These are phyloP conservation scores for Athelia sp. DNA, from an alignment of 1,284 basidiomycete genomes.

Conservation along the genomic window DNA sequence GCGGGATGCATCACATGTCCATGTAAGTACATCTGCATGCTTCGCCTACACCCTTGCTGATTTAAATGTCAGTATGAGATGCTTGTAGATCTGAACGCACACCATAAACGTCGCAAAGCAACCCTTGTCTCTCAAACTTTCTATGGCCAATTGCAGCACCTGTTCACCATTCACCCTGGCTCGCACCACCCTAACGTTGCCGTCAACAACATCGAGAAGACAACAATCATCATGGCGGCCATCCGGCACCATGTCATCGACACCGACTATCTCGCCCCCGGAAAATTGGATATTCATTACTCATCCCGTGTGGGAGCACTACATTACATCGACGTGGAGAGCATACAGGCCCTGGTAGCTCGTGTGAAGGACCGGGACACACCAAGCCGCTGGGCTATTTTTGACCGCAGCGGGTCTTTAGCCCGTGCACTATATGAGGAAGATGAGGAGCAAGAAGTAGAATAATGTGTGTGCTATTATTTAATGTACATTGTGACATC, in stretches of 20 bases:
- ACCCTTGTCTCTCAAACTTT: conserved; percentile 7
- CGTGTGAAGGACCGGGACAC: conserved; percentile 6
- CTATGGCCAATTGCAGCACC: conserved; percentile 15
- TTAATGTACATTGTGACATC: neutral
- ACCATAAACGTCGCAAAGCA: conserved; percentile 1
- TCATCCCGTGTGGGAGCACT: neutral
- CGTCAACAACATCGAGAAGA: neutral
- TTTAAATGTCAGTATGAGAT: conserved; percentile 12
- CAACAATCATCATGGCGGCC: conserved; percentile 7
- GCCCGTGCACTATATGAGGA: conserved; percentile 8
- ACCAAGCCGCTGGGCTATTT: conserved; percentile 11
- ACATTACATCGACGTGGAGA: conserved; percentile 11
- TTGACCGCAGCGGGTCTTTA: conserved; percentile 14
- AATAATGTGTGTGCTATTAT: neutral
- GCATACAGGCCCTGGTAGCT: conserved; percentile 13
- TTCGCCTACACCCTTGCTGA: neutral
- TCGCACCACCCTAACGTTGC: neutral
- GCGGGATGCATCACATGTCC: conserved; percentile 13
- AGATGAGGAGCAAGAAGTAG: neutral
- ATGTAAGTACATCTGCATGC: conserved; percentile 9
- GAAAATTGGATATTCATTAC: conserved; percentile 3
- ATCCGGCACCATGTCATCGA: conserved; percentile 4
- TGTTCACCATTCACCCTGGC: conserved; percentile 6
- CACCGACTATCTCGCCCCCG: conserved; percentile 4
- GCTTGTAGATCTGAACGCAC: conserved; percentile 9